These are phyloP conservation scores for Plantago coronopus DNA, from an alignment of 305 asterid species.

Conservation along the genomic window DNA sequence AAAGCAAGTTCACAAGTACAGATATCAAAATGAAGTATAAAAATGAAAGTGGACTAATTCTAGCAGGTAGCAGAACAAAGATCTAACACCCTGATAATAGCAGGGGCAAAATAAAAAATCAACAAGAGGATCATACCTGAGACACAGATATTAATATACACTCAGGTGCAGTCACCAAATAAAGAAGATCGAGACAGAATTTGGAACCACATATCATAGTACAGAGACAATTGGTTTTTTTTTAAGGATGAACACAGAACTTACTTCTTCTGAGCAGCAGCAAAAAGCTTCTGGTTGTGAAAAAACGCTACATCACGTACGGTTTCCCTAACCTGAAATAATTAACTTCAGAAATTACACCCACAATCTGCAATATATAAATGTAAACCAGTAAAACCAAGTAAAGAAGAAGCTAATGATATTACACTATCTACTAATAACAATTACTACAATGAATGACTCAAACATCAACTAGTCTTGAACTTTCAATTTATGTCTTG, in stretches of 20 bases:
- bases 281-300: conserved; percentile 84
- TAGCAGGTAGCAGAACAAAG: background rate
- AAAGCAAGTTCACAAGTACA: too few relatives aligned
- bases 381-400: conserved; percentile 9
- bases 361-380: conserved; percentile 11
- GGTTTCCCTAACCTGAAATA: conserved; percentile 77
- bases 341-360: conserved; percentile 23
- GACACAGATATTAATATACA: background rate
- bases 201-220: background rate
- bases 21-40: too few relatives aligned
- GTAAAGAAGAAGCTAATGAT: background rate
- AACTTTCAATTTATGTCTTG: too few relatives aligned
- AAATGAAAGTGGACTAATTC: background rate
- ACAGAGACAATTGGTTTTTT: too few relatives aligned
- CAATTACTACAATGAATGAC: too few relatives aligned
- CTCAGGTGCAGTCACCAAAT: background rate
- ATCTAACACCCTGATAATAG: conserved; percentile 2
- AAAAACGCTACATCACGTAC: conserved; percentile 88
- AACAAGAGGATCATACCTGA: background rate
- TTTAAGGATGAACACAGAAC: conserved; percentile 28
- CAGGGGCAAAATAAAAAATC: background rate
- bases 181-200: background rate
- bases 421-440: too few relatives aligned
- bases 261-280: conserved; percentile 96
- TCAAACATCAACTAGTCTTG: too few relatives aligned